Percentiles rank a stretch among this genome's conserved stretches.
Evolutionary conservation across 1,284 basidiomycete species (phyloP).

Genomic region (Taiwanofungus camphoratus): DNA sequence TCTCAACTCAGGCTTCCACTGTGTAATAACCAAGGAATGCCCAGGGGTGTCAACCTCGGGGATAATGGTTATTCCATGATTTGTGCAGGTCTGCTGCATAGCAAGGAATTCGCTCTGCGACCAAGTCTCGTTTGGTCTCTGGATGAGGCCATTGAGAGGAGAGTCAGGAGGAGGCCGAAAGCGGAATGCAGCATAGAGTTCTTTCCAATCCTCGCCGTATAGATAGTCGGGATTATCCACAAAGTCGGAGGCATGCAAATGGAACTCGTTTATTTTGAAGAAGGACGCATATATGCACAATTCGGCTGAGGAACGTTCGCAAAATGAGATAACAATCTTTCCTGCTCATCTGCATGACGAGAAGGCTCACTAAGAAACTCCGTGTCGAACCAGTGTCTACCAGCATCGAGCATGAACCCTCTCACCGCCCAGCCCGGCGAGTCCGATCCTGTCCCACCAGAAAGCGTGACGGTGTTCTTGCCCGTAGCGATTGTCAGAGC

Average conservation of each 20-base stretch:
- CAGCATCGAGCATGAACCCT: slow-evolving; percentile 36
- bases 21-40: slow-evolving; percentile 33
- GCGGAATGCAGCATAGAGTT: slow-evolving; percentile 33
- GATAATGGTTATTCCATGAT: slow-evolving; percentile 25
- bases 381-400: slow-evolving; percentile 30
- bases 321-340: not conserved
- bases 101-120: slow-evolving; percentile 16
- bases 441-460: slow-evolving; percentile 27
- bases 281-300: slow-evolving; percentile 34
- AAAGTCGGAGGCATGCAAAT: slow-evolving; percentile 27
- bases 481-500: slow-evolving; percentile 19
- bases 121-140: slow-evolving; percentile 31
- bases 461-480: slow-evolving; percentile 20
- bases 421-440: slow-evolving; percentile 34
- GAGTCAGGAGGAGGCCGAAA: slow-evolving; percentile 29
- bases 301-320: slow-evolving; percentile 20
- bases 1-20: slow-evolving; percentile 36
- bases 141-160: slow-evolving; percentile 26
- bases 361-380: slow-evolving; percentile 17
- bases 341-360: not conserved
- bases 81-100: slow-evolving; percentile 19
- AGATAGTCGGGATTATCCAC: slow-evolving; percentile 24
- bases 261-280: slow-evolving; percentile 34
- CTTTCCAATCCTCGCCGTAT: slow-evolving; percentile 23
- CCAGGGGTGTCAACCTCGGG: slow-evolving; percentile 36